Conservation (phyloP, 2,329 filamentous ascomycete genomes). For the Cercospora sojina region DNA sequence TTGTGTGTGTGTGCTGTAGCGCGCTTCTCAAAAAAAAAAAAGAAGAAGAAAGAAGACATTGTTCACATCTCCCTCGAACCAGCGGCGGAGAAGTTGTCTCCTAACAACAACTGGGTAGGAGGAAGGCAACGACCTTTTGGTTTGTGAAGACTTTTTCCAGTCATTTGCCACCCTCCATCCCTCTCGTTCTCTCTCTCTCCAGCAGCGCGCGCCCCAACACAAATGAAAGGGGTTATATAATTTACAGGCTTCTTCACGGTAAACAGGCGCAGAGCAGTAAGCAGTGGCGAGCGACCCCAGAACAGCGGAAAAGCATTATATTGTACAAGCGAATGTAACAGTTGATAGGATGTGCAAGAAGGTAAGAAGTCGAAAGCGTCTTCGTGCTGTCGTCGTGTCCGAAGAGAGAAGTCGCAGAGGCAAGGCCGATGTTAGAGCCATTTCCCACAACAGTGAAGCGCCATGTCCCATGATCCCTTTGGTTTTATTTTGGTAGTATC, state of each 20-base stretch:
- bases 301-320: slow-evolving; percentile 9
- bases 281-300: background rate
- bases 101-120: too few species aligned
- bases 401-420: slow-evolving; percentile 2
- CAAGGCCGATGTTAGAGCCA: background rate
- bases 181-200: background rate
- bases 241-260: background rate
- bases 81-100: too few species aligned
- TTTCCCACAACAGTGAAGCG: slow-evolving; percentile 6
- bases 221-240: background rate
- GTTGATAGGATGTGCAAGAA: slow-evolving; percentile 14
- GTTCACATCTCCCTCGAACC: too few species aligned
- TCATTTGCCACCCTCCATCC: too few species aligned
- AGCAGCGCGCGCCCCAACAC: background rate
- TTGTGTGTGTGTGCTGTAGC: too few species aligned
- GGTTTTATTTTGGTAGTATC: slow-evolving; percentile 14
- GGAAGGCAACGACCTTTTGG: background rate
- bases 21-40: too few species aligned
- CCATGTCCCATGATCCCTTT: slow-evolving; percentile 13
- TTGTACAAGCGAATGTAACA: slow-evolving; percentile 12
- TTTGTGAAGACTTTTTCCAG: too few species aligned
- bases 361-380: slow-evolving; percentile 2
- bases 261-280: background rate
- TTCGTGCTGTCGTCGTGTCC: slow-evolving; percentile 13
- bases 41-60: too few species aligned